Base-by-base conservation (phyloP, 2,329 filamentous ascomycete genomes). In the Ascochyta rabiei region DNA sequence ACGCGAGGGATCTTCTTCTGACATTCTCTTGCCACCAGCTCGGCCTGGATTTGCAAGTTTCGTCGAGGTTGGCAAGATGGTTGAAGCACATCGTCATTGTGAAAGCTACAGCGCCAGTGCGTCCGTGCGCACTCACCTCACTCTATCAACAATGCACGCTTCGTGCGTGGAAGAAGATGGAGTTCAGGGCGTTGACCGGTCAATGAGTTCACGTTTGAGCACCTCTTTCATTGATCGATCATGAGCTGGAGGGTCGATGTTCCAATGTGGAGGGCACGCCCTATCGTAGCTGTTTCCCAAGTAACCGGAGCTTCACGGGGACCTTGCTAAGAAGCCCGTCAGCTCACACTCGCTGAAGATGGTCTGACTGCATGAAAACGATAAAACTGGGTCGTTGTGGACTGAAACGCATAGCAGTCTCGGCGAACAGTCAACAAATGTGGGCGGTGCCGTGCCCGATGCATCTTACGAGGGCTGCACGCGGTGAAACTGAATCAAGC, bases 1-100 rank as follows among this genome's bases (percentile, higher is more conserved):
- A 21, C 71, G 69, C 15, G 59, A 48, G 21, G 59, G 53, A 8
- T 54, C 47, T 24, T 43, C 24, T 21, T 46, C 24, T 50, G 37
- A 10, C 42, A 49, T 50, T 19, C 9, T 31, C 6, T 15, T 18
- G 28, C n/a, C 10, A 28, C 26, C 16, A 18, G 24, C 1, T 23
- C 2, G 4, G 12, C 13, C 15, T 12, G 9, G n/a, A 24, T 9
- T 6, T 44, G 26, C 24, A 12, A 7, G 52, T 42, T 46, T 42
- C 31, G 46, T 15, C 24, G 31, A 33, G 42, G 52, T 50, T 33
- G 35, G 21, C 19, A 4, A 33, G 23, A 26, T 55, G 46, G 46
- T 38, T 55, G 46, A 46, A 42, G 16, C 35, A 16, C 21, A 37
- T 55, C 35, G 42, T 50, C 52, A 55, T 55, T 13, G 46, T 42